Evolutionary conservation across 2,329 filamentous ascomycete species (phyloP), one percentile per base, ranked within the genome.

Genomic region (Pseudogymnoascus sp.): DNA sequence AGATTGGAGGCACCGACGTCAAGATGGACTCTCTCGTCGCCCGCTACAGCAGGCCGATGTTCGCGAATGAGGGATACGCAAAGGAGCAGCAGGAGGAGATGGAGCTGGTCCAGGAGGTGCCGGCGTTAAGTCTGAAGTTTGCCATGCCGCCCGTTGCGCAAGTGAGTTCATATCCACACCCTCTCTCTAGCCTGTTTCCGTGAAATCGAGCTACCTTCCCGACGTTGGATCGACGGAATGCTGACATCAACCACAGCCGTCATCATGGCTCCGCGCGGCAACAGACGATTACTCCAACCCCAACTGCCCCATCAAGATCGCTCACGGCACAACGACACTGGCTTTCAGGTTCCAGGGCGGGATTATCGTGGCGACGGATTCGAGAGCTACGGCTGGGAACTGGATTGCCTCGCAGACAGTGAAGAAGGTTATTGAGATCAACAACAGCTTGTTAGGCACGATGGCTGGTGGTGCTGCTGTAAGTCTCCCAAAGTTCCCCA

Each of bases 331-430:
- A 67, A 99, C 95, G 65, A 99, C 95, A 62, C 87, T 99, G 67
- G 93, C 93, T 68, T 99, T 99, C 85, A 88, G 93, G 76, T 99
- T 98, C 84, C 88, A 98, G 80, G 93, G 93, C 73, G 95, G 95
- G 75, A 98, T 99, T 79, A 96, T 99, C 75, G 93, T 99, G 62
- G 93, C 93, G 63, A 99, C 95, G 65, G 95, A 99, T 80, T 99
- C 95, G 66, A 88, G 95, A 80, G 95, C 95, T 66, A 96, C 95
- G 60, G 93, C 95, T 31, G 95, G 95, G 74, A 96, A 95, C 85
- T 99, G 95, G 95, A 99, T 99, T 79, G 95, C 95, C 70, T 96
- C 91, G 80, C 95, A 99, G 84, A 99, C 95, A 63, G 95, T 99
- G 75, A 99, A 99, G 87, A 99, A 99, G 85, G 95, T 99, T 71